Evolutionary conservation across 495 filamentous ascomycete genomes (phyloP), one percentile per base, ranked within the genome.

Genomic region (Aspergillus incahuasiensis): DNA sequence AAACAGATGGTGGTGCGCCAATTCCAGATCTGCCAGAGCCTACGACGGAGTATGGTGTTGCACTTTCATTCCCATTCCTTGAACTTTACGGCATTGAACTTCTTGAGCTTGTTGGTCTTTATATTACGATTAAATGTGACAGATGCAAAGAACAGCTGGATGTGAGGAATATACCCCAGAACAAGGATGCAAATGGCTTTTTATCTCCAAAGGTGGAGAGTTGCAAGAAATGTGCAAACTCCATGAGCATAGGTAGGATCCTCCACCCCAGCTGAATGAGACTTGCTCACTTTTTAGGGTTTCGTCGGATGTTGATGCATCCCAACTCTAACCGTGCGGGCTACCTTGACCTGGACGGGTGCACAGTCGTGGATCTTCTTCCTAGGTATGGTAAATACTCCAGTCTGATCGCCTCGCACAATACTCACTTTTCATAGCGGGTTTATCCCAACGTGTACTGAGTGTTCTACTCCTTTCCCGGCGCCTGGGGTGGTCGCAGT

Each of bases 1-100:
- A 79, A 19, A 78, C 77, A 42, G 68, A 76, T 9, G 73, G 71
- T 2, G 69, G 74, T n/a, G 66, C 70, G 9, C 69, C 74, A 7
- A 62, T 72, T 9, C 67, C 70, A 13, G 54, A 56, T 25, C 62
- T 64, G 19, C 43, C 66, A 5, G 57, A 72, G 34, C 58, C 69
- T 43, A 64, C 58, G 4, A 43, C 59, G 1, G 82, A 87, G 57
- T 74, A 77, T 45, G 91, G 91, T 19, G 86, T 89, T 39, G 82
- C 89, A 5, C 79, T 97, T 13, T 91, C 86, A 2, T 92, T 96
- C 64, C 92, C 91, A 0, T 84, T 80, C 20, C 71, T 95, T 47
- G 89, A 92, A 56, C 82, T 96, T 3, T 81, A 92, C 58, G 82
- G 86, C 43, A 86, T 96, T 52, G 90, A 96, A 63, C 72, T 96